These are phyloP conservation scores for Keithomyces neogunnii DNA, from an alignment of 2,329 filamentous ascomycete genomes.

Conservation along the genomic window DNA sequence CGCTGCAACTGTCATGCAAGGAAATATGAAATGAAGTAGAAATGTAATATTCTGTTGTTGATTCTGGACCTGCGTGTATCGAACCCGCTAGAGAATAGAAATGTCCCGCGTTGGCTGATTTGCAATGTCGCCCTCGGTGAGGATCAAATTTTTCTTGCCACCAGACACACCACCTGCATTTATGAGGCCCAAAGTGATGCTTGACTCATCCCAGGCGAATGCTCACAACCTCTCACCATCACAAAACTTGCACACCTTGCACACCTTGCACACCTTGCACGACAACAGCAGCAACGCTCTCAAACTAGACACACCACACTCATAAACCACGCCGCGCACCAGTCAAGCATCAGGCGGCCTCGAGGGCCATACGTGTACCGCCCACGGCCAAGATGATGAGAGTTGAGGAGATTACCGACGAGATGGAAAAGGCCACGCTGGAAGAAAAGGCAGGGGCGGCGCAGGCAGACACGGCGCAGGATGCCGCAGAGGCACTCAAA, in stretches of 20 bases:
- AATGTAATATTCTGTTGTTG: background rate
- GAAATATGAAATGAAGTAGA: background rate
- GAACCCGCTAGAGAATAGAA: too few species aligned
- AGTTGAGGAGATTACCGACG: slow-evolving; percentile 34
- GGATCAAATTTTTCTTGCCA: too few species aligned
- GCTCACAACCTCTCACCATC: too few species aligned
- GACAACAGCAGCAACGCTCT: background rate
- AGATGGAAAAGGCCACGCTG: slow-evolving; percentile 27
- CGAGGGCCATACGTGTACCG: too few species aligned
- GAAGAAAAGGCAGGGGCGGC: slow-evolving; percentile 1
- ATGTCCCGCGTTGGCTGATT: too few species aligned
- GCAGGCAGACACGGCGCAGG: background rate
- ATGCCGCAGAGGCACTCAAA: slow-evolving; percentile 16
- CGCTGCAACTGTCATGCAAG: background rate
- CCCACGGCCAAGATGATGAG: slow-evolving; percentile 18
- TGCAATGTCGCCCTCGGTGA: too few species aligned
- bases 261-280: background rate
- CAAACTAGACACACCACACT: too few species aligned
- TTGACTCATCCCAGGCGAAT: background rate
- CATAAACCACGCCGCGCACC: too few species aligned
- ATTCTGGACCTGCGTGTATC: background rate
- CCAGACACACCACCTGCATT: too few species aligned
- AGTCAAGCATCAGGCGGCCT: too few species aligned
- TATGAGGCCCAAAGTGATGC: too few species aligned
- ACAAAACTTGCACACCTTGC: too few species aligned